phyloP scores from a whole-genome alignment of 495 filamentous ascomycete species.

The Paragyromitra xinjiangensis region DNA sequence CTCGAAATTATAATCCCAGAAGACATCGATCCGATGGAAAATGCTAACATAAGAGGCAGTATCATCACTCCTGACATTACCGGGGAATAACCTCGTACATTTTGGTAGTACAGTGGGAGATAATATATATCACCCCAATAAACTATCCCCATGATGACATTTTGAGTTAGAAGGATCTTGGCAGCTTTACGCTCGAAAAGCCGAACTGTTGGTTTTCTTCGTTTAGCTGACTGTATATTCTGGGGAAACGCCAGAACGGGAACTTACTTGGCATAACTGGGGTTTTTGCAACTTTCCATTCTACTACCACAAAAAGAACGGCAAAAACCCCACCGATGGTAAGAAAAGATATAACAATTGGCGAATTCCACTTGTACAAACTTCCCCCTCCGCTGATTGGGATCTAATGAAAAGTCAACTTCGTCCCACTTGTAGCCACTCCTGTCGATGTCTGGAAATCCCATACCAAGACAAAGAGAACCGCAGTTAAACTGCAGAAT shows the following conservation, averaged over 20 bases:
- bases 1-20: conserved; percentile 42
- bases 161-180: conserved; percentile 46
- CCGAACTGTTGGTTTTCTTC: conserved; percentile 53
- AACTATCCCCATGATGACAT: conserved; percentile 36
- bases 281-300: conserved; percentile 53
- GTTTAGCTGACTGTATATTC: conserved; percentile 57
- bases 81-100: conserved; percentile 67
- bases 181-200: conserved; percentile 28
- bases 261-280: conserved; percentile 61
- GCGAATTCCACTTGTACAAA: conserved; percentile 69
- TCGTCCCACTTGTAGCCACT: background rate
- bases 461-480: conserved; percentile 40
- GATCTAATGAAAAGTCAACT: conserved; percentile 21
- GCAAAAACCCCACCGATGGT: conserved; percentile 63
- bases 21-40: conserved; percentile 28
- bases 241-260: background rate
- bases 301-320: conserved; percentile 47
- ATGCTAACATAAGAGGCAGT: conserved; percentile 61
- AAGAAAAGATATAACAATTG: conserved; percentile 71
- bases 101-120: conserved; percentile 73
- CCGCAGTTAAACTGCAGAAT: conserved; percentile 37
- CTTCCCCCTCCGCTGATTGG: conserved; percentile 71
- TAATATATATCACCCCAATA: conserved; percentile 68
- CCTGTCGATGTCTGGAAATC: background rate
- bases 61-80: conserved; percentile 69